These are phyloP conservation scores for Incumbomyces delicatus DNA, from an alignment of 2,329 filamentous ascomycete genomes.

Conservation along the genomic window DNA sequence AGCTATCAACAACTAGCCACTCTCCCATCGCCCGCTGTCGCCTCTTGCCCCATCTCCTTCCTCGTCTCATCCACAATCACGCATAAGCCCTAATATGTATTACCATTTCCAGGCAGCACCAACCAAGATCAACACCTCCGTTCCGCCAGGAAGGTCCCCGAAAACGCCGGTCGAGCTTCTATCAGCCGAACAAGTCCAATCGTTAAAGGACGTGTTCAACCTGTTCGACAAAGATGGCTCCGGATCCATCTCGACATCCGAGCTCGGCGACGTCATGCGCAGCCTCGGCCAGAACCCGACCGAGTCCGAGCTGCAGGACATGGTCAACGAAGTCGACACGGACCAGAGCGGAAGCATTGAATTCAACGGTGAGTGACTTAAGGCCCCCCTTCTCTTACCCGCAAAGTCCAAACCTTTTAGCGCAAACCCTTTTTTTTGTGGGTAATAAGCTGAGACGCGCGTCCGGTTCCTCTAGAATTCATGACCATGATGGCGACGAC, in stretches of 20 bases:
- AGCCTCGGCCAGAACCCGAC: slow-evolving; percentile 54
- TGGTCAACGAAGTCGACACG: slow-evolving; percentile 57
- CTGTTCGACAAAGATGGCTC: slow-evolving; percentile 16
- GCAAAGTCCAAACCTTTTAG: no score
- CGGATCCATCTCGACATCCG: slow-evolving; percentile 56
- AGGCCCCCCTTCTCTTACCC: no score
- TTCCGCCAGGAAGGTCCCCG: background rate
- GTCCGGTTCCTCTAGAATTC: slow-evolving; percentile 43
- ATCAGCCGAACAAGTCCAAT: slow-evolving; percentile 22
- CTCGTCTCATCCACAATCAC: background rate
- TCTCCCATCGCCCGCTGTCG: background rate
- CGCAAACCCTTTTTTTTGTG: background rate
- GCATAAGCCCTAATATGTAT: background rate
- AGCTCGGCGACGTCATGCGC: slow-evolving; percentile 55
- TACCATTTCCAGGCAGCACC: background rate
- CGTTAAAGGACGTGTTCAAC: slow-evolving; percentile 23
- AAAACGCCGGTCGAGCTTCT: slow-evolving; percentile 11
- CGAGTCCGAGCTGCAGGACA: slow-evolving; percentile 54
- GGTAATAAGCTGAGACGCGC: background rate
- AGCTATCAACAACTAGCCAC: no score
- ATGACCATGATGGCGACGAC: slow-evolving; percentile 57
- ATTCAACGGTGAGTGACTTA: slow-evolving; percentile 48
- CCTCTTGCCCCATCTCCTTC: no score
- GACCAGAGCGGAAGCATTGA: slow-evolving; percentile 58
- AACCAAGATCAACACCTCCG: slow-evolving; percentile 2